Base-by-base conservation (phyloP, 2,329 filamentous ascomycete genomes). In the Trichoderma lentiforme region DNA sequence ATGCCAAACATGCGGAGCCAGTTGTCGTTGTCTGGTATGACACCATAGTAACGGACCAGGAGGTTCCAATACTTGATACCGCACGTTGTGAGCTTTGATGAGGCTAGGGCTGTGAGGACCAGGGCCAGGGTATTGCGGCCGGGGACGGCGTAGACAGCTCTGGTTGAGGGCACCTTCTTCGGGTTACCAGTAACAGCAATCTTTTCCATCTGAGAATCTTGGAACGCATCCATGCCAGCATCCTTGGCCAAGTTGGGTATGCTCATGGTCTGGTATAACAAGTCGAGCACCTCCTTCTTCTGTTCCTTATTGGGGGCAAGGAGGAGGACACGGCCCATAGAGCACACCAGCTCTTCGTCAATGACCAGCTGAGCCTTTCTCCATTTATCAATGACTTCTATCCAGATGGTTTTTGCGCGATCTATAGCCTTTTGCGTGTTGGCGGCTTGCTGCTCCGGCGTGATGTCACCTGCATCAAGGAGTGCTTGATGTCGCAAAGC, bases 181-280 rank as follows among this genome's bases (percentile, higher is more conserved):
- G 53, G 14, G 3, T 47, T 6, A 11, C 67, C 51, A 2, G 56
- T 64, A 15, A 71, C 53, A 34, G 76, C 74, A 66, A 79, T 76
- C 28, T 75, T 71, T 56, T 73, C 71, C 74, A 76, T 77, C 32
- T 73, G 53, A 8, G 72, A 57, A 61, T 78, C 75, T 32, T 75
- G 28, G 15, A 75, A 72, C 9, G 73, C 61, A 47, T 78, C 74
- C n/a, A 63, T 60, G 26, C 71, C 74, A 6, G 73, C 70, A 30
- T 75, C 81, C 77, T 75, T 85, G 75, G 80, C 84, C 75, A 83
- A 78, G 66, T 89, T 88, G 39, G 91, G 89, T 56, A 97, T 87
- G 61, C 89, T 87, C 89, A 95, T 95, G 1, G 94, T 93, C 81
- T 97, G 91, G 75, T 94, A 87, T n/a, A 97, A 82, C 24, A 98